Percentiles rank a stretch among this genome's conserved stretches.
phyloP scores from a whole-genome alignment of 352 stramenopile species.

The Phytophthora hybrid region DNA sequence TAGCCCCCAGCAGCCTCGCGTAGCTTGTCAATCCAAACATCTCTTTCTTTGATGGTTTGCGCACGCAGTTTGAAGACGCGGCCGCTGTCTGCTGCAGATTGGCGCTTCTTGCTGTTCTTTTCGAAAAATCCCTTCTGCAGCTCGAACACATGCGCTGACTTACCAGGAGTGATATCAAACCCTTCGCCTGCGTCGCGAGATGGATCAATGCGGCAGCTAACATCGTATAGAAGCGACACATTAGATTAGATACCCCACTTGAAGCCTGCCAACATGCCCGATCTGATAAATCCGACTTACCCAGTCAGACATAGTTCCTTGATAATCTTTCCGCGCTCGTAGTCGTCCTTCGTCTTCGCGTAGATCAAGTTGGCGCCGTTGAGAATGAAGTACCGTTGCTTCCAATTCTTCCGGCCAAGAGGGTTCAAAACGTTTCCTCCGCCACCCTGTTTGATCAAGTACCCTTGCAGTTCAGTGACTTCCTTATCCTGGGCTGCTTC shows the following conservation, averaged over 20 bases:
- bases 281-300: slow-evolving; percentile 36
- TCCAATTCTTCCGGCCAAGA: slow-evolving; percentile 88
- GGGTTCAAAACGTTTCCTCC: slow-evolving; percentile 82
- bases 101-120: slow-evolving; percentile 82
- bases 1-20: slow-evolving; percentile 62
- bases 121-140: slow-evolving; percentile 81
- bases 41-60: slow-evolving; percentile 82
- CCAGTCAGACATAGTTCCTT: slow-evolving; percentile 83
- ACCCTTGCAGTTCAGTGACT: slow-evolving; percentile 76
- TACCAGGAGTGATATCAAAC: slow-evolving; percentile 83
- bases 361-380: slow-evolving; percentile 77
- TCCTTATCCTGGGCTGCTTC: slow-evolving; percentile 78
- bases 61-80: slow-evolving; percentile 86
- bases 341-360: slow-evolving; percentile 88
- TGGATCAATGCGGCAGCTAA: slow-evolving; percentile 75
- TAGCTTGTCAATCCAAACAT: slow-evolving; percentile 84
- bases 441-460: slow-evolving; percentile 88
- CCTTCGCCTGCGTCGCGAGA: slow-evolving; percentile 83
- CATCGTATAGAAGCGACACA: background rate
- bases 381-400: slow-evolving; percentile 90
- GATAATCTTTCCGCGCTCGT: slow-evolving; percentile 88
- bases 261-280: background rate
- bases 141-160: slow-evolving; percentile 75
- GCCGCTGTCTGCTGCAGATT: slow-evolving; percentile 72
- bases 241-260: background rate